These are phyloP conservation scores for Umbilicus rupestris DNA, from an alignment of 164 flowering plant species.

Conservation along the genomic window DNA sequence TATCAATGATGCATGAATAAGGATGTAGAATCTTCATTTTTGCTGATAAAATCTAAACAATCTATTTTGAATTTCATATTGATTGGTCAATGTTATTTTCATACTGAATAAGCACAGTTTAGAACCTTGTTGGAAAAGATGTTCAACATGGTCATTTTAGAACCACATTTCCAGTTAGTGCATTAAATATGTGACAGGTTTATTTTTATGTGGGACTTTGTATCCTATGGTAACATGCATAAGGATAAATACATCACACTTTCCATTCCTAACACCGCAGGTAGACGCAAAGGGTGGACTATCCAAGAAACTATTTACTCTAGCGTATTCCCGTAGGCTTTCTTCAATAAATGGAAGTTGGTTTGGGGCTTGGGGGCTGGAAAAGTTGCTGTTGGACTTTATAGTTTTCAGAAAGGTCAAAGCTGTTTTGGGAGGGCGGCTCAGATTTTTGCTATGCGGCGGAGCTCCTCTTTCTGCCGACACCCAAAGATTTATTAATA, in stretches of 20 bases:
- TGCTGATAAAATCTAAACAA: not conserved
- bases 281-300: conserved; percentile 86
- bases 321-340: conserved; percentile 74
- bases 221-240: not conserved
- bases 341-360: conserved; percentile 90
- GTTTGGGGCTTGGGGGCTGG: conserved; percentile 98
- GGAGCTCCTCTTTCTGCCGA: conserved; percentile 98
- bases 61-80: too few relatives aligned
- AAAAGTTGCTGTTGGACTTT: conserved; percentile 64
- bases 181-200: not conserved
- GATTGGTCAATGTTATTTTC: too few relatives aligned
- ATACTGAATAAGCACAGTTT: too few relatives aligned
- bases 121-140: not conserved
- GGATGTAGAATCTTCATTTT: not conserved
- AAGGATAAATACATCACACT: not conserved
- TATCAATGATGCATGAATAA: not conserved
- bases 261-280: conserved; percentile 25
- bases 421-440: conserved; percentile 78
- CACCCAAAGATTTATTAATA: conserved; percentile 94
- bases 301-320: conserved; percentile 57
- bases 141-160: not conserved
- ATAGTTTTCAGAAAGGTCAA: conserved; percentile 74
- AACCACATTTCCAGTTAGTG: not conserved
- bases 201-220: not conserved
- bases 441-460: conserved; percentile 87